phyloP scores from a whole-genome alignment of 1,284 basidiomycete genomes.

The Pholiota adiposa region DNA sequence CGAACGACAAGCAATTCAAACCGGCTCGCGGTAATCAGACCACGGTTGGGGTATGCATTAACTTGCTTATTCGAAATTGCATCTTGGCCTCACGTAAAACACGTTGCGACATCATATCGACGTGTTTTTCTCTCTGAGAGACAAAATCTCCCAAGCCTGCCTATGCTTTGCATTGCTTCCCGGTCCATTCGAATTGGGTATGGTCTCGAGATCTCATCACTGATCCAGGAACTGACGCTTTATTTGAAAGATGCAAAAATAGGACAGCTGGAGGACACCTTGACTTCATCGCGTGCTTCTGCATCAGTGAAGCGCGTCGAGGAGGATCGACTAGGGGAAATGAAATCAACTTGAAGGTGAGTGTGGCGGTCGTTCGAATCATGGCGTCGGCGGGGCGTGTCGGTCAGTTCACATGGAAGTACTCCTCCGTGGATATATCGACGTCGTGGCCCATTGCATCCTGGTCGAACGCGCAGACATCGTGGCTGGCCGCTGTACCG shows the following conservation, averaged over 20 bases:
- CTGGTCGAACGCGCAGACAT: background rate
- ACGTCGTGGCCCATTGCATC: background rate
- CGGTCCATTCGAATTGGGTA: background rate
- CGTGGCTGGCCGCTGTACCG: background rate
- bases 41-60: background rate
- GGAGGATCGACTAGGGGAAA: too few species aligned
- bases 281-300: background rate
- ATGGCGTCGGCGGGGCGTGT: background rate
- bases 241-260: conserved; percentile 1
- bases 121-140: background rate
- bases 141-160: conserved; percentile 4
- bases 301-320: background rate
- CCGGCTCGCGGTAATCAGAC: background rate
- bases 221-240: conserved; percentile 1
- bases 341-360: background rate
- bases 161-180: background rate
- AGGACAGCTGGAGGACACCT: background rate
- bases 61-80: background rate
- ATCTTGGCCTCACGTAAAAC: conserved; percentile 12
- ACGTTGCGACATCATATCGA: conserved; percentile 8
- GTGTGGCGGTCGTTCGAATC: background rate
- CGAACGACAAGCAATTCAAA: background rate
- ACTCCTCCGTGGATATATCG: conserved; percentile 2
- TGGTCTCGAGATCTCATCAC: conserved; percentile 6
- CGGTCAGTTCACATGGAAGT: background rate